Base-by-base conservation (phyloP, 2,329 filamentous ascomycete genomes). In the Fulvia fulva region DNA sequence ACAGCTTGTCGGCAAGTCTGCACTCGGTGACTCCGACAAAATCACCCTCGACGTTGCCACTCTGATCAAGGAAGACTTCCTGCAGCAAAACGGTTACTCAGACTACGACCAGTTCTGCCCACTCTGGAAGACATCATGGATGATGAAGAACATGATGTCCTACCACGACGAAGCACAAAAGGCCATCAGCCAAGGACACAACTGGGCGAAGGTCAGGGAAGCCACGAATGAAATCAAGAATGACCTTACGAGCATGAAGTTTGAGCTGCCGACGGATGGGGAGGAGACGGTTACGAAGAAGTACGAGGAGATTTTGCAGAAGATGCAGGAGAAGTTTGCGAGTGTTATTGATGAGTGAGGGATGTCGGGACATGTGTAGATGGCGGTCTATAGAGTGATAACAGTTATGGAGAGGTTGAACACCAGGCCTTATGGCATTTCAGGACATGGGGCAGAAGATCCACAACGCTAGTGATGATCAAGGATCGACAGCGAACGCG, bases 111-210 rank as follows among this genome's bases (percentile, higher is more conserved):
- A 97, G 79, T 99, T 96, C 86, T 99, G 94, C 74, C 94, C 94
- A 51, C 84, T 99, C 71, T 99, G 94, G 94, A 99, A 99, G 87
- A 99, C 94, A 0, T 89, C 96, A 76, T 99, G 94, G 88, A 97
- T 99, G 94, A 99, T 99, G 94, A 97, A 96, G 84, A 88, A 91
- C 64, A 97, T 99, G 87, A 90, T 99, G 82, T 90, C 88, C 58
- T 99, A 93, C 84, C 91, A 97, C 74, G 95, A 99, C 71, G 94
- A 99, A 81, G 87, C 91, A 23, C 93, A 97, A 76, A 97, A 97
- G 84, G 91, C 91, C 6, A 84, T 99, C 72, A 83, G 89, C 5
- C 91, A 96, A 76, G 94, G 94, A 61, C 89, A 93, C 77, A 88
- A 80, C 77, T 99, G 94, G 94, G 80, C 81, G 73, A 97, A 96